Evolutionary conservation across 2,329 filamentous ascomycete genomes (phyloP).

Genomic region (Fusarium sp.): DNA sequence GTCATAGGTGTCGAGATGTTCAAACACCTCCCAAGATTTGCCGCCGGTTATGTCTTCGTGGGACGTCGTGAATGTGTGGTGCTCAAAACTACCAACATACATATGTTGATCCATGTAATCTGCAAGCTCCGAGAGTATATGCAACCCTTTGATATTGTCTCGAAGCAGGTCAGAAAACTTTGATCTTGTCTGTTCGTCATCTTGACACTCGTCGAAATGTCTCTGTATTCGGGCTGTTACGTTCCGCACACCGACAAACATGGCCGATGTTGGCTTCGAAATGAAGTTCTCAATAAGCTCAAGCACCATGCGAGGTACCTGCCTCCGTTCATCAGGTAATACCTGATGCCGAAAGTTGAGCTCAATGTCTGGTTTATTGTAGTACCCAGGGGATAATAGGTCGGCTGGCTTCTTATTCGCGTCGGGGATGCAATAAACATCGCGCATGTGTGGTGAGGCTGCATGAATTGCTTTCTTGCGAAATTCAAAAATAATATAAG

Average conservation of each 20-base stretch:
- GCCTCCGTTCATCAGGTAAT: not conserved
- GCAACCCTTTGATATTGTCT: conserved; percentile 36
- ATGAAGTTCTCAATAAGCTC: conserved; percentile 43
- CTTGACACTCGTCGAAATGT: conserved; percentile 33
- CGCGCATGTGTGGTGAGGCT: conserved; percentile 30
- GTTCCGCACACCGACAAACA: conserved; percentile 36
- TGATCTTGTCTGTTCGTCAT: conserved; percentile 3
- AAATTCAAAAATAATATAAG: conserved; percentile 39
- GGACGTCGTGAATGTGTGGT: not conserved
- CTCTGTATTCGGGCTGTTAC: conserved; percentile 30
- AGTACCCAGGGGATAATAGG: not conserved
- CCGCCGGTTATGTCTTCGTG: not conserved
- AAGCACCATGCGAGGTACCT: conserved; percentile 21
- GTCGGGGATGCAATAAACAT: conserved; percentile 12
- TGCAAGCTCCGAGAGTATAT: conserved; percentile 36
- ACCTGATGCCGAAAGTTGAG: conserved; percentile 5
- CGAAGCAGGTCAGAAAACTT: conserved; percentile 38
- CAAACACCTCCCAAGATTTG: not conserved
- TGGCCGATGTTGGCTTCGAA: conserved; percentile 1
- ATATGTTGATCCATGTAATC: conserved; percentile 27
- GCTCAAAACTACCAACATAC: not conserved
- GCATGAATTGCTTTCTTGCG: conserved; percentile 40
- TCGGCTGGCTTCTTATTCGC: not conserved
- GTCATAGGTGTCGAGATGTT: conserved; percentile 11
- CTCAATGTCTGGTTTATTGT: not conserved